A percentile compares a stretch with the other conserved stretches of the same genome.
Conservation (phyloP, 2,329 filamentous ascomycete species). For the Karstenula rhodostoma region DNA sequence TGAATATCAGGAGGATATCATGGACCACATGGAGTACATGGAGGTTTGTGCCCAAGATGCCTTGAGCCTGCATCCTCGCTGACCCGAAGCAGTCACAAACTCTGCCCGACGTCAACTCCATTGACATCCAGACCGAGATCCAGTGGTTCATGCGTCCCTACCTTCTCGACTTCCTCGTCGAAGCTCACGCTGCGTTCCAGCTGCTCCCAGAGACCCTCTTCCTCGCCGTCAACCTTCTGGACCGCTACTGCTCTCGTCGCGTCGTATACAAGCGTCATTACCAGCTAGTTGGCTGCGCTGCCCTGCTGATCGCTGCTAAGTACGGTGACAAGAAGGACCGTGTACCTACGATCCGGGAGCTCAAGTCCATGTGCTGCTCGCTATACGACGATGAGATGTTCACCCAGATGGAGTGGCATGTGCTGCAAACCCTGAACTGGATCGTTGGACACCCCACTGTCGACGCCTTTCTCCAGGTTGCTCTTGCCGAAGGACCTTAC, state of each 20-base stretch:
- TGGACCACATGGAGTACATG: slow-evolving; percentile 95
- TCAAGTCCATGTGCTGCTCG: slow-evolving; percentile 99
- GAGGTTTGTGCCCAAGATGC: slow-evolving; percentile 65
- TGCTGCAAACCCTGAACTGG: slow-evolving; percentile 97
- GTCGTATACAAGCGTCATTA: slow-evolving; percentile 99
- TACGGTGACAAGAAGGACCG: slow-evolving; percentile 99
- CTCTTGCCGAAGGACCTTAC: slow-evolving; percentile 76
- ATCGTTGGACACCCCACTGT: slow-evolving; percentile 94
- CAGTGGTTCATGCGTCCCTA: slow-evolving; percentile 99
- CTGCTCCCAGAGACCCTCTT: slow-evolving; percentile 94
- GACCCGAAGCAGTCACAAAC: slow-evolving; percentile 72
- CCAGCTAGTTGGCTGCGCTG: slow-evolving; percentile 94
- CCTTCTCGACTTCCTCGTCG: slow-evolving; percentile 95
- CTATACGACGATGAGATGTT: slow-evolving; percentile 99
- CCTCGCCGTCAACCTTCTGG: slow-evolving; percentile 93
- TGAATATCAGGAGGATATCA: slow-evolving; percentile 92
- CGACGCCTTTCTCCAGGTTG: slow-evolving; percentile 90
- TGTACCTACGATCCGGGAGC: slow-evolving; percentile 94
- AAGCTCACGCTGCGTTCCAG: slow-evolving; percentile 94
- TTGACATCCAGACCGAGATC: slow-evolving; percentile 98
- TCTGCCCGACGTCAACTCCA: slow-evolving; percentile 93
- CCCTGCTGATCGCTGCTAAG: slow-evolving; percentile 95
- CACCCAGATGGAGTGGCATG: slow-evolving; percentile 99
- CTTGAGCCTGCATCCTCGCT: slow-evolving; percentile 29
- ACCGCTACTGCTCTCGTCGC: slow-evolving; percentile 96